These are phyloP conservation scores for Fraxinus ornus DNA, from an alignment of 305 asterid species.

Conservation along the genomic window DNA sequence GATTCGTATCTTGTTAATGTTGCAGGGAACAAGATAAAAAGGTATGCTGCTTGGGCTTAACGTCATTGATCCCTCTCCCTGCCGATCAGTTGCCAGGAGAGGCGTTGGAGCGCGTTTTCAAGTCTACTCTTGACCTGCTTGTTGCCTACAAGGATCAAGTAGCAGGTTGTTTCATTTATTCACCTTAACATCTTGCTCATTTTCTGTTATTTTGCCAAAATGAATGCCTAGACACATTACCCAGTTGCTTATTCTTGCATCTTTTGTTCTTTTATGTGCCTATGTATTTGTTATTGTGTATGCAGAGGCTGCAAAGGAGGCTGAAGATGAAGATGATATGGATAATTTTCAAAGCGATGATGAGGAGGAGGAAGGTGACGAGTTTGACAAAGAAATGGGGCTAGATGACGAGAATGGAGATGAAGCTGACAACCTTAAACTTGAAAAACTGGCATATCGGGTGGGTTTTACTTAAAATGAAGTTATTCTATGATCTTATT, in stretches of 20 bases:
- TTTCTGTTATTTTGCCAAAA: constrained; percentile 13
- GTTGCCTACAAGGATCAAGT: constrained; percentile 97
- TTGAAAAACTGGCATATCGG: constrained; percentile 83
- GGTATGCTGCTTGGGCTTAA: constrained; percentile 94
- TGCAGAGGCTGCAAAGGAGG: constrained; percentile 67
- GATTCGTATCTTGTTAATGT: constrained; percentile 11
- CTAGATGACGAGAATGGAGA: constrained; percentile 82
- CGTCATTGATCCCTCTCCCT: constrained; percentile 90
- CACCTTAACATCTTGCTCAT: constrained; percentile 2
- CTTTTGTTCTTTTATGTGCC: not conserved
- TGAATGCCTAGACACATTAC: not conserved
- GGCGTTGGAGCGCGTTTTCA: constrained; percentile 89
- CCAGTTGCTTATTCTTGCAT: not conserved
- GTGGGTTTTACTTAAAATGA: constrained; percentile 32
- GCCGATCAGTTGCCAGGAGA: constrained; percentile 82
- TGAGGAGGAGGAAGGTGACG: constrained; percentile 78
- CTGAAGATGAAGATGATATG: constrained; percentile 77
- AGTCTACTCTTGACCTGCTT: constrained; percentile 87
- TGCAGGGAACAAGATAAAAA: constrained; percentile 95
- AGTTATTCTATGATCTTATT: not conserved
- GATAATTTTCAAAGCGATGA: constrained; percentile 65
- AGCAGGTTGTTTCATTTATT: constrained; percentile 58
- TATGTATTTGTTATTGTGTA: constrained; percentile 12
- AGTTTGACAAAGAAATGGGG: constrained; percentile 88
- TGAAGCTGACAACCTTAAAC: constrained; percentile 71